Conservation (phyloP, 176 grass and related monocot genomes). For the Secale cereale region DNA sequence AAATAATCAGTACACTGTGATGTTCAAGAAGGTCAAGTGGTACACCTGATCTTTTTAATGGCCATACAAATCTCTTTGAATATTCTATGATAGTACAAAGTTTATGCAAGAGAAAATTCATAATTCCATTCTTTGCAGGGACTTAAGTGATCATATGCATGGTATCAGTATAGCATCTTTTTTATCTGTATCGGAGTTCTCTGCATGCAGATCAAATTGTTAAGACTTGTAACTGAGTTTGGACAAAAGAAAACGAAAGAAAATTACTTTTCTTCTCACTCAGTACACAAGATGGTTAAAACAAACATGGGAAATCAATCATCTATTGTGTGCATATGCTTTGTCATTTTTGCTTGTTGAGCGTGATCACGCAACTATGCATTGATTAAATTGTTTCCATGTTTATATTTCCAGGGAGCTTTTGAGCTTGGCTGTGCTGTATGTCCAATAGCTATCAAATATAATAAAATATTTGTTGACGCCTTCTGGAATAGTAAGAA, state of each 20-base stretch:
- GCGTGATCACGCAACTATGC: neutral
- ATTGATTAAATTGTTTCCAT: neutral
- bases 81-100: neutral
- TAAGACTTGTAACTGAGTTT: neutral
- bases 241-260: neutral
- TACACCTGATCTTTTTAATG: neutral
- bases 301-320: neutral
- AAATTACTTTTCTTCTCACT: neutral
- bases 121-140: neutral
- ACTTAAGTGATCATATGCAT: neutral
- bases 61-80: neutral
- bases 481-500: slow-evolving; percentile 99
- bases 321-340: neutral
- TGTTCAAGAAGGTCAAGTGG: slow-evolving; percentile 94
- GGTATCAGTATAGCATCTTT: neutral
- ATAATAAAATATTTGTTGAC: slow-evolving; percentile 99
- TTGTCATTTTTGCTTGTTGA: neutral
- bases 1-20: slow-evolving; percentile 97
- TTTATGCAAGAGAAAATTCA: neutral
- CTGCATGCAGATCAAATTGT: neutral
- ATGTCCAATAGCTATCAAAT: slow-evolving; percentile 98
- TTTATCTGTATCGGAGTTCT: slow-evolving; percentile 5
- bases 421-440: slow-evolving; percentile 98
- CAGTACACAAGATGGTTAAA: neutral
- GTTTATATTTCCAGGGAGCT: slow-evolving; percentile 59